Base-by-base conservation (phyloP, 139 green algal species). In the Yamagishiella unicocca region DNA sequence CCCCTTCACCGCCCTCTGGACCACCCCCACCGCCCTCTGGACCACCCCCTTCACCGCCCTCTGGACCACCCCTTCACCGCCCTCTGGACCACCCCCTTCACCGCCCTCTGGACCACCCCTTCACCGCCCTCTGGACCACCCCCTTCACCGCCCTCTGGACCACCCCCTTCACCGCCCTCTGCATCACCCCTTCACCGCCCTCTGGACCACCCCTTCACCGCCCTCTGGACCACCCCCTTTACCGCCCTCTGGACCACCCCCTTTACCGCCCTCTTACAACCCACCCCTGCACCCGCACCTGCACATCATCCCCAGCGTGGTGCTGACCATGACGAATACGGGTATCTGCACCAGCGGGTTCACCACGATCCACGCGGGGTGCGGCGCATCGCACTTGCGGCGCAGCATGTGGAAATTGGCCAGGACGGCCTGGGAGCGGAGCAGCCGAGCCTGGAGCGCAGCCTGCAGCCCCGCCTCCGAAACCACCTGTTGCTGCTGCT, bases 321-420 rank as follows among this genome's bases (percentile, higher is more conserved):
- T 64, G 75, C 95, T 92, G 22, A 79, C 87, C 12, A 89, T 89
- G 31, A 97, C 50, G 54, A 97, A 96, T 8, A 96, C 37, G 6
- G 84, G 43, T 17, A 94, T 91, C 90, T 95, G 92, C 0, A 95
- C 42, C 12, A 95, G 53, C 27, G 94, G 93, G 67, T 95, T 95
- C n/a, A 92, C 82, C 50, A 97, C 19, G 21, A 96, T 93, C 95
- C 95, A 97, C 9, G 71, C 61, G 5, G 94, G 94, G 89, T 95
- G 92, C 19, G 94, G 93, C 7, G 88, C 91, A 0, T 67, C 86
- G n/a, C 71, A 84, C 85, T 89, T 90, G 29, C 21, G n/a, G 21
- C 93, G 87, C 68, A 96, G 89, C 82, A 92, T 37, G 33, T 45
- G 1, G 72, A 89, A 92, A 80, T 92, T 88, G 37, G 37, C 31